Conservation (phyloP, 2,329 filamentous ascomycete species). For the Conoideocrella luteorostrata region DNA sequence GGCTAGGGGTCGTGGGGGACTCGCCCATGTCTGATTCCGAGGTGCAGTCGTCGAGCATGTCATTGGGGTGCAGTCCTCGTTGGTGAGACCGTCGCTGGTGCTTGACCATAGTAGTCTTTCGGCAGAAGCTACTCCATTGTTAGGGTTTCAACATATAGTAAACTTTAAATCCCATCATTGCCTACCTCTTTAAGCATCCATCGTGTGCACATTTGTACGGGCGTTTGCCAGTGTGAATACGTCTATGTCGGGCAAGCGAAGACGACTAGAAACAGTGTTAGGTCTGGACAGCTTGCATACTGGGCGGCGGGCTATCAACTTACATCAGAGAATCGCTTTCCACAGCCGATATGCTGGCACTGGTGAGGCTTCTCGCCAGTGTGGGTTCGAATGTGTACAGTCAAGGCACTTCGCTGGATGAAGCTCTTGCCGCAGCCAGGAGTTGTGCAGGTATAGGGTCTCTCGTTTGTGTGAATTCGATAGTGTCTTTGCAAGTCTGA, state of each 20-base stretch:
- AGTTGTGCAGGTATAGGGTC: slow-evolving; percentile 56
- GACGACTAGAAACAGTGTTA: slow-evolving; percentile 44
- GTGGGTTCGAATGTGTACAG: slow-evolving; percentile 64
- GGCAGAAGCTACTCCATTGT: slow-evolving; percentile 50
- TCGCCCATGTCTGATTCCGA: slow-evolving; percentile 54
- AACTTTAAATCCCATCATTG: not conserved
- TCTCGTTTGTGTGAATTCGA: slow-evolving; percentile 65
- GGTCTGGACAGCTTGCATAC: not conserved
- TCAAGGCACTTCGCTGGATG: slow-evolving; percentile 63
- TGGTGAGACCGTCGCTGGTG: slow-evolving; percentile 58
- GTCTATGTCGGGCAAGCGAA: slow-evolving; percentile 57
- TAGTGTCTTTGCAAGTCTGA: slow-evolving; percentile 65
- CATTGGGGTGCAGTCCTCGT: slow-evolving; percentile 49
- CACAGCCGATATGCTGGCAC: slow-evolving; percentile 59
- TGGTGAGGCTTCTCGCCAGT: slow-evolving; percentile 67
- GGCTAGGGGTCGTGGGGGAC: slow-evolving; percentile 52
- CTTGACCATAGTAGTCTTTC: slow-evolving; percentile 67
- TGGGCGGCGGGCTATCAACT: slow-evolving; percentile 26
- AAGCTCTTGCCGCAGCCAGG: slow-evolving; percentile 63
- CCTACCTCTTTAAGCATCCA: slow-evolving; percentile 55
- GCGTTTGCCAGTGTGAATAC: slow-evolving; percentile 62
- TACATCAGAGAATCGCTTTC: slow-evolving; percentile 65
- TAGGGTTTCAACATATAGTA: not conserved
- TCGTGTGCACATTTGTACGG: slow-evolving; percentile 57
- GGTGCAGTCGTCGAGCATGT: slow-evolving; percentile 46